A percentile compares a stretch with the other conserved stretches of the same genome.
Evolutionary conservation across 345 rosid genomes (phyloP).

Genomic region (Rhizophora mangle): DNA sequence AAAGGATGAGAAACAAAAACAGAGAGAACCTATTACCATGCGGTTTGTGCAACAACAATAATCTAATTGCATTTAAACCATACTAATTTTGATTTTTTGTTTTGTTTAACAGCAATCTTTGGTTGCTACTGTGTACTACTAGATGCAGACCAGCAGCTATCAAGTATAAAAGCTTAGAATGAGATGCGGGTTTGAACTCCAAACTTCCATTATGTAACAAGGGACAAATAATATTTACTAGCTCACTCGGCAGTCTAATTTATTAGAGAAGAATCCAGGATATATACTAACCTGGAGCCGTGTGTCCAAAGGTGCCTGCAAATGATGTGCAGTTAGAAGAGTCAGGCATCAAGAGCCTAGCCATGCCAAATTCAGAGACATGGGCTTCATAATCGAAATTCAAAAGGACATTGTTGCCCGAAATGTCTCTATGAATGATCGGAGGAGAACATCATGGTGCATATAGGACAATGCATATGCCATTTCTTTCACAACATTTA

Average conservation of each 20-base stretch:
- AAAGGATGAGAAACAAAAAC: background rate
- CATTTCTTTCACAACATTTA: conserved; percentile 14
- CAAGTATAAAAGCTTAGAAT: no score
- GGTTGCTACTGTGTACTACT: no score
- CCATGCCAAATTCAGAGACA: conserved; percentile 10
- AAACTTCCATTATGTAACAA: no score
- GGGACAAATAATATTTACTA: no score
- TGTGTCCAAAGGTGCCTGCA: conserved; percentile 17
- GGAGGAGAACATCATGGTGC: conserved; percentile 20
- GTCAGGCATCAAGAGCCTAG: conserved; percentile 4
- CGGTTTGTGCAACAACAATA: background rate
- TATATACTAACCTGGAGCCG: conserved; percentile 7
- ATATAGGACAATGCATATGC: conserved; percentile 9
- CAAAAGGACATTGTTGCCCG: conserved; percentile 8
- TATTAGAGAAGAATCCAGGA: no score
- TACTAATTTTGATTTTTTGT: background rate
- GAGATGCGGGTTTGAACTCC: background rate
- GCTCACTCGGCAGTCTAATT: no score
- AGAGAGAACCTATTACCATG: background rate
- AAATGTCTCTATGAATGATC: conserved; percentile 16
- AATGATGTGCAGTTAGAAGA: conserved; percentile 13
- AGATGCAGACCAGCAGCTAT: no score
- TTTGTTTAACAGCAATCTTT: background rate
- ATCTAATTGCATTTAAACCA: background rate
- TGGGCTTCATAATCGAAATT: conserved; percentile 13